Conservation (phyloP, 2,329 filamentous ascomycete species). For the Trichoderma sp. region DNA sequence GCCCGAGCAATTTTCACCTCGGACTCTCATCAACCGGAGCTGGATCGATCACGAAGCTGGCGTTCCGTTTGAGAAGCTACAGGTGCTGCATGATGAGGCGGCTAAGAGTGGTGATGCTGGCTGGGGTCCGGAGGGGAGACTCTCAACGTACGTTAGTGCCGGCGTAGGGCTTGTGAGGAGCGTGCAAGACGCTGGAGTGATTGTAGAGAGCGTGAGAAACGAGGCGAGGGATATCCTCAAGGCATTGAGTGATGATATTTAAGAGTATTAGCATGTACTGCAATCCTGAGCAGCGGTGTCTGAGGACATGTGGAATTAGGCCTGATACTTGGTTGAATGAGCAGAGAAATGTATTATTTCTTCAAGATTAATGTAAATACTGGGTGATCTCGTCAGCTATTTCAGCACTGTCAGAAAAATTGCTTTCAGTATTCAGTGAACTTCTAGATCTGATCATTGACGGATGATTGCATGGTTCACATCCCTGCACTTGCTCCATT, state of each 20-base stretch:
- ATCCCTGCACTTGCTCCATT: background rate
- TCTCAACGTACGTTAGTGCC: conserved; percentile 50
- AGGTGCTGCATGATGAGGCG: conserved; percentile 41
- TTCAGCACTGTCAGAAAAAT: background rate
- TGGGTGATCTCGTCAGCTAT: too few relatives aligned
- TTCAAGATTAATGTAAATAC: too few relatives aligned
- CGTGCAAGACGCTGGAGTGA: conserved; percentile 37
- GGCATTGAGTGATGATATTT: conserved; percentile 12
- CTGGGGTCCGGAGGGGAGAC: conserved; percentile 46
- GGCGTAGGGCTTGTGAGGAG: conserved; percentile 43
- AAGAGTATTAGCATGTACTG: background rate
- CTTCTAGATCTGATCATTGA: background rate
- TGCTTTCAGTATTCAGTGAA: background rate
- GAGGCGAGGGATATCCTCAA: conserved; percentile 27
- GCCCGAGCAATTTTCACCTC: conserved; percentile 41
- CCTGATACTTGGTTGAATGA: background rate
- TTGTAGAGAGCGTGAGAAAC: conserved; percentile 34
- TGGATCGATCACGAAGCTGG: conserved; percentile 37
- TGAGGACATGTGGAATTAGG: background rate
- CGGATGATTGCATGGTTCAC: background rate
- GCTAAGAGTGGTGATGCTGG: conserved; percentile 40
- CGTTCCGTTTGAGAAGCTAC: conserved; percentile 43
- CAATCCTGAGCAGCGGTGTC: background rate
- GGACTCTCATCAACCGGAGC: conserved; percentile 39
- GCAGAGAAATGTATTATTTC: too few relatives aligned